These are phyloP conservation scores for Colletotrichum kahawae DNA, from an alignment of 2,329 filamentous ascomycete species.

Conservation along the genomic window DNA sequence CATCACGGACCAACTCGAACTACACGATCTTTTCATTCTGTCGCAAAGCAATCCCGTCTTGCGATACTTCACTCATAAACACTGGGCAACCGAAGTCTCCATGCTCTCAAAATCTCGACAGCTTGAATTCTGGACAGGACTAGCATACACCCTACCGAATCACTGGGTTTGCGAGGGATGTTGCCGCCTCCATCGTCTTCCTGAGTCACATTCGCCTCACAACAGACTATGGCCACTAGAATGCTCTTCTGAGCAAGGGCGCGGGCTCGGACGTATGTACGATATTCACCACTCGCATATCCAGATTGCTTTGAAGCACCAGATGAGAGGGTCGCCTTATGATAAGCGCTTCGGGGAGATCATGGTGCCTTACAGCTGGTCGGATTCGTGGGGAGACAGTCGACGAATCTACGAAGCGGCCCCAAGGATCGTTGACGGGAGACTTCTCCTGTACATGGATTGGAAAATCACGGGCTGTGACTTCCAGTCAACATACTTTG, in stretches of 20 bases:
- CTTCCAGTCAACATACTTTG: not conserved
- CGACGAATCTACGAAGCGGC: not conserved
- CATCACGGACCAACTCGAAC: not conserved
- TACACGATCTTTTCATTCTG: not conserved
- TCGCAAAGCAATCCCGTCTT: not conserved
- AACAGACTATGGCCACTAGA: not conserved
- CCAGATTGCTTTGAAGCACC: not conserved
- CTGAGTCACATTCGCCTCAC: not conserved
- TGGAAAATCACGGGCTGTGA: not conserved
- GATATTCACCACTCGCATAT: not conserved
- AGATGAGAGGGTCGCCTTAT: not conserved
- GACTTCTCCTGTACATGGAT: not conserved
- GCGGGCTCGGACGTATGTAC: not conserved
- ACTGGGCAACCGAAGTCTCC: not conserved
- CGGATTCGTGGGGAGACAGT: not conserved
- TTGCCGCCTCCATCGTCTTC: not conserved
- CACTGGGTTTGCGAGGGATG: not conserved
- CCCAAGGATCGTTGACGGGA: not conserved
- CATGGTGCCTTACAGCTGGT: not conserved
- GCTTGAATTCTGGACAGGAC: not conserved
- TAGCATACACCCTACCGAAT: accelerated
- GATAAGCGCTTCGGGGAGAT: not conserved
- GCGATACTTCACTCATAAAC: not conserved
- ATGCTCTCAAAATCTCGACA: not conserved
- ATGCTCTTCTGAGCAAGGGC: not conserved